Base-by-base conservation (phyloP, 768 basidiomycete species). In the Leucocoprinus leucothites region DNA sequence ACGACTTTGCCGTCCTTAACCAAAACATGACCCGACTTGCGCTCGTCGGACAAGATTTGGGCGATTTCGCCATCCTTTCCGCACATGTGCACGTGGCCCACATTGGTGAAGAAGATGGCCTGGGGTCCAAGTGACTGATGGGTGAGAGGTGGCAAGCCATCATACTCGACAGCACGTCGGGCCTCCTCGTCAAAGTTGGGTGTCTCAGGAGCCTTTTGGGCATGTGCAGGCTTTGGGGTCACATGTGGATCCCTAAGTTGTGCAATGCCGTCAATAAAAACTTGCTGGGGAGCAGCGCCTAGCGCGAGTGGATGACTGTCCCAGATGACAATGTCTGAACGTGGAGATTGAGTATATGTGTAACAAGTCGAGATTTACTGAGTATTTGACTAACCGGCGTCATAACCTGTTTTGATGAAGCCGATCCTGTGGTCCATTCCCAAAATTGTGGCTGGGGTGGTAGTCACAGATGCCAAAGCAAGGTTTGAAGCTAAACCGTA, bases 211-310 rank as follows among this genome's bases (percentile, higher is more conserved):
- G 70, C 69, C 7, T 70, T 58, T 61, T 93, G 89, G 58, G 81
- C 73, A 6, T 67, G 53, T 1, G 58, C 45, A 0, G 87, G 82
- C 65, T 93, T 92, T 49, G 69, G 53, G 45, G 72, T 66, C 13
- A 75, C 61, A 54, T 74, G 64, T 0, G 84, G 80, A 9, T 69
- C 62, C 43, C 72, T 63, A 1, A 87, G 61, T 62, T 95, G 92
- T 0, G 87, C 64, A 56, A 94, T 86, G 2, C 92, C 93, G 60
- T 95, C 92, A 57, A 94, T 90, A 70, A 79, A 91, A 8, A 91
- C 89, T 71, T 93, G 90, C 48, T 78, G 75, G 3, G 91, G 91
- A 0, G 89, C 85, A 19, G 90, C 89, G 19, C 89, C 89, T 9
- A 94, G 73, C 1, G 82, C 73, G 14, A 94, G 76, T 1, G 91